Base-by-base conservation (phyloP, 345 rosid genomes). In the Gossypium longicalyx region DNA sequence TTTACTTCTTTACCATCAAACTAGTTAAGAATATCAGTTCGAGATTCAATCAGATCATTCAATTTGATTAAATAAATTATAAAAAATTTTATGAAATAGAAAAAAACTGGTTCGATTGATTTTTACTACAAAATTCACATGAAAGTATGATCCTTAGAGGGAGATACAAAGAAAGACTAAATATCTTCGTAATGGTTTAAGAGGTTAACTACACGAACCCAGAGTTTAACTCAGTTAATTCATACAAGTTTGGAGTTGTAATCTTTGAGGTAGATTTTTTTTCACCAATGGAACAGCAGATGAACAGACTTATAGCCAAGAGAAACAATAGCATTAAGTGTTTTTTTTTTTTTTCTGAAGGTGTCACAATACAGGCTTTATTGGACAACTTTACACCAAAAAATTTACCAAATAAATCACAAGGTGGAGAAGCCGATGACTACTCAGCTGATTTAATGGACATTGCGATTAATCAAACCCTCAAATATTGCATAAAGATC, bases 401-500 rank as follows among this genome's bases (percentile, higher is more conserved):
- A 78, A 19, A 11, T 60, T 25, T 65, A 49, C 44, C 13, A 61
- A 48, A 53, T 22, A 53, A 63, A 48, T 15, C 56, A 34, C 73
- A 73, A 60, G 17, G 56, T 34, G 72, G 63, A 51, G 45, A 74
- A 76, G 43, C 25, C 29, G 22, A 67, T 27, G 60, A 38, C 44
- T 29, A 47, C 15, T 51, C 29, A 66, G 13, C 63, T 20, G 70
- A 58, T 72, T 82, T 79, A 87, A 45, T 89, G 98, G 76, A 80
- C 84, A 22, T 82, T 91, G 2, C 97, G 93, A 15, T 91, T 86
- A 82, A 94, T 90, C 77, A 94, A 76, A 16, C 93, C 97, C 78
- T 91, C 97, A 44, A 94, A 94, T 76, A 90, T 82, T 3, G 77
- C 78, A 60, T 81, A 94, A 25, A 94, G 95, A 71, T 94, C 98